A percentile compares a stretch with the other conserved stretches of the same genome.
Evolutionary conservation across 2,329 filamentous ascomycete species (phyloP).

Genomic region (Aspergillus proliferans): DNA sequence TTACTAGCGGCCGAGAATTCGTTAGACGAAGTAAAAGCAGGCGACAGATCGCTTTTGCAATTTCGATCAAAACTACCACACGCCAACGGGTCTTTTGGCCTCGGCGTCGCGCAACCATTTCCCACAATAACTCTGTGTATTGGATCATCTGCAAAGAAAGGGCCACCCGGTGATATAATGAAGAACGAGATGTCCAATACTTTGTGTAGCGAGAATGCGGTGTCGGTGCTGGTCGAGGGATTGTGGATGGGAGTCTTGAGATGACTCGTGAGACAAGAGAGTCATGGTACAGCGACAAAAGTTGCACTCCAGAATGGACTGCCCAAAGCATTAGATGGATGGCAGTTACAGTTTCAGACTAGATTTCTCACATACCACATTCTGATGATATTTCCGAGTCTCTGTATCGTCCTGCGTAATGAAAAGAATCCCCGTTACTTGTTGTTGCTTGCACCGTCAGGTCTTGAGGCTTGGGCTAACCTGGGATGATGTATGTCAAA

Average conservation of each 20-base stretch:
- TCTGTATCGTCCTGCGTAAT: slow-evolving; percentile 34
- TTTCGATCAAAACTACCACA: slow-evolving; percentile 76
- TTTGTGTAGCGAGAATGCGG: slow-evolving; percentile 59
- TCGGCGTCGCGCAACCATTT: slow-evolving; percentile 87
- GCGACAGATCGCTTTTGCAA: slow-evolving; percentile 77
- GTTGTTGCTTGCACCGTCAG: not conserved
- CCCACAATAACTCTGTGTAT: slow-evolving; percentile 93
- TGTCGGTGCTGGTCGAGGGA: slow-evolving; percentile 44
- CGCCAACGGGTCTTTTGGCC: slow-evolving; percentile 78
- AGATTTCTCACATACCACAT: slow-evolving; percentile 50
- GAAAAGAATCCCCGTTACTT: not conserved
- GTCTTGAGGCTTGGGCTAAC: slow-evolving; percentile 25
- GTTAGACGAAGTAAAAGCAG: slow-evolving; percentile 76
- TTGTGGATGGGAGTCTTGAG: slow-evolving; percentile 50
- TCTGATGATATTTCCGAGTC: slow-evolving; percentile 95
- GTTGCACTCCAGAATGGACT: slow-evolving; percentile 80
- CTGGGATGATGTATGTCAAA: slow-evolving; percentile 91
- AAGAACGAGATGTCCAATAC: slow-evolving; percentile 56
- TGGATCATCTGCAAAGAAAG: slow-evolving; percentile 81
- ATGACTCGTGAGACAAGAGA: slow-evolving; percentile 66
- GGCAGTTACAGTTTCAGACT: slow-evolving; percentile 7
- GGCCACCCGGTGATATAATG: slow-evolving; percentile 73
- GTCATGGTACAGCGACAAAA: slow-evolving; percentile 91
- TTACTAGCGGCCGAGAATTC: slow-evolving; percentile 73
- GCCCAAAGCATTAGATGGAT: slow-evolving; percentile 12